Evolutionary conservation across 768 basidiomycete species (phyloP).

Genomic region (Kwoniella heveanensis): DNA sequence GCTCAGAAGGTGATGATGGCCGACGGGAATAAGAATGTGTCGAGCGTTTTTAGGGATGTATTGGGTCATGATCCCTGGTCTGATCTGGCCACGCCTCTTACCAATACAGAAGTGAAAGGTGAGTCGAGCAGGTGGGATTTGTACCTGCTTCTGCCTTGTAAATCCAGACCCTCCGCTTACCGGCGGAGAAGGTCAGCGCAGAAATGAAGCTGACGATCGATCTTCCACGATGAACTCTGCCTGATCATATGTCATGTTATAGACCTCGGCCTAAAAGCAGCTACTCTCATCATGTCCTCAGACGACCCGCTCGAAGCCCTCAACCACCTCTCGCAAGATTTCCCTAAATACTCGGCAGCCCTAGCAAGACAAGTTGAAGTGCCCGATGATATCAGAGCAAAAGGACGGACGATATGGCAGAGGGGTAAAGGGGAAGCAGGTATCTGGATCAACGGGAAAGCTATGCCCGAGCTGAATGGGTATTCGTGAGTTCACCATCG

Average conservation of each 20-base stretch:
- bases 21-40: not conserved
- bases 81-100: constrained; percentile 45
- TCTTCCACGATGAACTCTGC: no score
- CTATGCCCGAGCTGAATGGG: constrained; percentile 65
- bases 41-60: constrained; percentile 26
- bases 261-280: constrained; percentile 70
- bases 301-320: constrained; percentile 63
- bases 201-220: no score
- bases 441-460: constrained; percentile 80
- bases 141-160: not conserved
- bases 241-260: no score
- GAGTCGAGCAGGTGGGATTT: no score
- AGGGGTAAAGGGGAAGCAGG: constrained; percentile 50
- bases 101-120: constrained; percentile 62
- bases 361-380: constrained; percentile 70
- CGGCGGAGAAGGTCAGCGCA: no score
- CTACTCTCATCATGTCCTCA: constrained; percentile 73
- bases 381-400: constrained; percentile 63
- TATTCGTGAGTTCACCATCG: constrained; percentile 61
- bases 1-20: not conserved
- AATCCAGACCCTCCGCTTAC: no score
- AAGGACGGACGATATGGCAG: constrained; percentile 62
- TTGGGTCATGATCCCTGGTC: constrained; percentile 50
- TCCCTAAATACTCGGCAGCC: constrained; percentile 79
- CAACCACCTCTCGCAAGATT: constrained; percentile 75